phyloP scores from a whole-genome alignment of 495 filamentous ascomycete genomes.

The Tuber melanosporum region DNA sequence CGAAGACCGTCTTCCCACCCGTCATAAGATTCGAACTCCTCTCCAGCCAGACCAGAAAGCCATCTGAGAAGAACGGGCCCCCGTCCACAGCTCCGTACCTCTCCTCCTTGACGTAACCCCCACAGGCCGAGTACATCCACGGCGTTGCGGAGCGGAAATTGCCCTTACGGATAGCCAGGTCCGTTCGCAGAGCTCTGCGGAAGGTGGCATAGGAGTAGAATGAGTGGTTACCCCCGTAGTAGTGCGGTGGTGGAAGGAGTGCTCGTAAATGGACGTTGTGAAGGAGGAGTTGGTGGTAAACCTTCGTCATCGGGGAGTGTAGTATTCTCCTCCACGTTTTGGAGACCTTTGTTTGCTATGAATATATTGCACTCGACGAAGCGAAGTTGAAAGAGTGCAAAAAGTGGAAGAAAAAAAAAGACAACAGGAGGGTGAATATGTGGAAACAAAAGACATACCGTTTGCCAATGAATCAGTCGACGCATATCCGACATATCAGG shows the following conservation, averaged over 20 bases:
- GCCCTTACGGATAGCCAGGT: slow-evolving; percentile 23
- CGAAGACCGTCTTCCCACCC: slow-evolving; percentile 6
- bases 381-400: background rate
- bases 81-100: slow-evolving; percentile 16
- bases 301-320: slow-evolving; percentile 17
- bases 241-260: slow-evolving; percentile 19
- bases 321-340: slow-evolving; percentile 24
- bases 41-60: slow-evolving; percentile 26
- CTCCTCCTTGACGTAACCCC: background rate
- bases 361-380: background rate
- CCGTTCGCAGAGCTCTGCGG: slow-evolving; percentile 22
- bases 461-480: slow-evolving; percentile 25
- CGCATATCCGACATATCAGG: slow-evolving; percentile 8
- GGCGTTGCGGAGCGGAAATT: slow-evolving; percentile 13
- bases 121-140: slow-evolving; percentile 10
- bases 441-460: slow-evolving; percentile 6
- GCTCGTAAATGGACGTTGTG: slow-evolving; percentile 4
- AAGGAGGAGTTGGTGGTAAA: slow-evolving; percentile 27
- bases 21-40: slow-evolving; percentile 6
- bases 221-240: slow-evolving; percentile 12
- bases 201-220: slow-evolving; percentile 26
- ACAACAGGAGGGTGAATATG: background rate
- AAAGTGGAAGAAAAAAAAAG: background rate
- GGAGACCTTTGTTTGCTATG: slow-evolving; percentile 18
- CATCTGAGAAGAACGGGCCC: slow-evolving; percentile 27